Percentiles rank a stretch among this genome's conserved stretches.
Conservation (phyloP, 306 rosid species). For the Psophocarpus tetragonolobus region DNA sequence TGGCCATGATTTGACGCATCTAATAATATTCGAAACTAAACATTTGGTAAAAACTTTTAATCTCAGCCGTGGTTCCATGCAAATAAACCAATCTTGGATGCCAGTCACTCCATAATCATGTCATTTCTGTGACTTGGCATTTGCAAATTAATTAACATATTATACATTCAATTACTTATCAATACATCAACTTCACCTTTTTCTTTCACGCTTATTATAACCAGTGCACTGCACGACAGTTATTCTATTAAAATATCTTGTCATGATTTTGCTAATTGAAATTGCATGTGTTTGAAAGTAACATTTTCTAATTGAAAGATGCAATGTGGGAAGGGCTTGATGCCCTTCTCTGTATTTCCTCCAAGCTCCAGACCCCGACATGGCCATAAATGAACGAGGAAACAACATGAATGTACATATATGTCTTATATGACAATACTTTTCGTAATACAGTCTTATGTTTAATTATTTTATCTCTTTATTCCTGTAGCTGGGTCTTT, state of each 20-base stretch:
- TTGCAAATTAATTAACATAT: background rate
- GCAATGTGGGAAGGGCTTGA: background rate
- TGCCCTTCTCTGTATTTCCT: background rate
- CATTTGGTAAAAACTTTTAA: background rate
- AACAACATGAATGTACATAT: background rate
- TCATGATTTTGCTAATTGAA: background rate
- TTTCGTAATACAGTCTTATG: too few species aligned
- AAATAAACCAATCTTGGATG: background rate
- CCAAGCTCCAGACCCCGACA: background rate
- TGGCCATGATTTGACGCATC: background rate
- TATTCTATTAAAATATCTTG: background rate
- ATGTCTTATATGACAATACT: background rate
- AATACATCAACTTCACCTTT: background rate
- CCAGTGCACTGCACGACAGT: background rate
- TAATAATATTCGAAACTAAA: background rate
- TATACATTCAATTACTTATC: background rate
- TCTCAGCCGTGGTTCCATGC: background rate
- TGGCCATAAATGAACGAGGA: background rate
- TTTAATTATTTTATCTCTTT: too few species aligned
- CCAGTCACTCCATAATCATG: background rate
- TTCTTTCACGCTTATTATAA: background rate
- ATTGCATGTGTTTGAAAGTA: background rate
- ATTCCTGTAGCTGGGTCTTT: too few species aligned
- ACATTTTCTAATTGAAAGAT: background rate
- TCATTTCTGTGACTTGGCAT: background rate